A percentile compares a stretch with the other conserved stretches of the same genome.
Conservation (phyloP, 257 asterid species). For the Penstemon newberryi region DNA sequence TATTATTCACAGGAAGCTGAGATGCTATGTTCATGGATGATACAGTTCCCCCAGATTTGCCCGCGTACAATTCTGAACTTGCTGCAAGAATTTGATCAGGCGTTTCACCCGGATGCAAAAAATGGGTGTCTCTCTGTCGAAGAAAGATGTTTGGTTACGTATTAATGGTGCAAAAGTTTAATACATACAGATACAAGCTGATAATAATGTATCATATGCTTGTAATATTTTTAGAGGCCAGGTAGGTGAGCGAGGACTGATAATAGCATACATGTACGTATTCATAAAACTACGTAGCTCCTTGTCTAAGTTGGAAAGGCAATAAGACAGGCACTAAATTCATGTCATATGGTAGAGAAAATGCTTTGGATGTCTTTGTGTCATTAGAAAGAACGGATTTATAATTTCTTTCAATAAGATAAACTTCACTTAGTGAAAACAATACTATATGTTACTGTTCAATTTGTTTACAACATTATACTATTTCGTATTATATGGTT, state of each 20-base stretch:
- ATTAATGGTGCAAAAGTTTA: conserved; percentile 15
- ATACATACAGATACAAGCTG: neutral
- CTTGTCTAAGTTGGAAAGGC: neutral
- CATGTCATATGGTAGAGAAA: conserved; percentile 15
- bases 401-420: neutral
- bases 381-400: neutral
- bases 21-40: conserved; percentile 40
- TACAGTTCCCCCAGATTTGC: conserved; percentile 47
- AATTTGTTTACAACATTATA: neutral
- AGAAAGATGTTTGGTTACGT: conserved; percentile 27
- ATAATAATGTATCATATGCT: neutral
- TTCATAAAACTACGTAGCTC: neutral
- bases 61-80: conserved; percentile 39
- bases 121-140: conserved; percentile 46
- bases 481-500: neutral
- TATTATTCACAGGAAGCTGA: conserved; percentile 52
- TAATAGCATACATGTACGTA: neutral
- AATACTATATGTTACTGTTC: neutral
- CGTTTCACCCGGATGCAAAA: conserved; percentile 37
- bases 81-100: conserved; percentile 53
- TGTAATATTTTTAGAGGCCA: neutral
- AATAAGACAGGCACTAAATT: neutral
- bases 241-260: neutral
- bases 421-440: neutral
- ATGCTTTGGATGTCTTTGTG: neutral